A percentile compares a stretch with the other conserved stretches of the same genome.
Conservation (phyloP, 805 yeast species). For the Cyberlindnera euphorbiae region DNA sequence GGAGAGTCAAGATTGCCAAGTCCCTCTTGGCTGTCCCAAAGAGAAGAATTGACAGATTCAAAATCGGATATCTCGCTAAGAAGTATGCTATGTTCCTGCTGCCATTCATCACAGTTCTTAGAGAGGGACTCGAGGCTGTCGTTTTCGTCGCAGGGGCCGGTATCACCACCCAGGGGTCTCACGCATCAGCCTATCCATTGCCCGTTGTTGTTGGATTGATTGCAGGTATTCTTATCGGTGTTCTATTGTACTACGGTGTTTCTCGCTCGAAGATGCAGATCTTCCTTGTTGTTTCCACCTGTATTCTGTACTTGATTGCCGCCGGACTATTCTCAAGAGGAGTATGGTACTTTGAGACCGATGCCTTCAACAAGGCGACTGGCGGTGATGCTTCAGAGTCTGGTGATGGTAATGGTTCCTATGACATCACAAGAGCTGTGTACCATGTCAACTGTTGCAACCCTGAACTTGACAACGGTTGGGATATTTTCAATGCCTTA, state of each 20-base stretch:
- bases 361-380: conserved; percentile 55
- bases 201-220: conserved; percentile 87
- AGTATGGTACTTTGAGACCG: conserved; percentile 80
- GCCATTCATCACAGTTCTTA: conserved; percentile 84
- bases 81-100: conserved; percentile 86
- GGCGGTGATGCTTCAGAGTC: conserved; percentile 95
- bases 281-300: conserved; percentile 82
- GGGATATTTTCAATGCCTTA: conserved; percentile 94
- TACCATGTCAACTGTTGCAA: conserved; percentile 99
- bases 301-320: conserved; percentile 81
- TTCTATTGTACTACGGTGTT: conserved; percentile 74
- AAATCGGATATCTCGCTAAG: conserved; percentile 49
- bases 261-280: conserved; percentile 77
- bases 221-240: conserved; percentile 74
- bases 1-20: conserved; percentile 92
- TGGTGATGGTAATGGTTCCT: conserved; percentile 95
- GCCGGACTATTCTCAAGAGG: conserved; percentile 94
- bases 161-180: conserved; percentile 44
- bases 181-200: conserved; percentile 79
- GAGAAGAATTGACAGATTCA: conserved; percentile 45
- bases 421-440: conserved; percentile 70
- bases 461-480: conserved; percentile 87
- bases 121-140: conserved; percentile 97
- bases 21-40: conserved; percentile 64
- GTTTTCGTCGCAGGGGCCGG: conserved; percentile 97